phyloP scores from a whole-genome alignment of 495 filamentous ascomycete species.

The Cryomyces minteri region DNA sequence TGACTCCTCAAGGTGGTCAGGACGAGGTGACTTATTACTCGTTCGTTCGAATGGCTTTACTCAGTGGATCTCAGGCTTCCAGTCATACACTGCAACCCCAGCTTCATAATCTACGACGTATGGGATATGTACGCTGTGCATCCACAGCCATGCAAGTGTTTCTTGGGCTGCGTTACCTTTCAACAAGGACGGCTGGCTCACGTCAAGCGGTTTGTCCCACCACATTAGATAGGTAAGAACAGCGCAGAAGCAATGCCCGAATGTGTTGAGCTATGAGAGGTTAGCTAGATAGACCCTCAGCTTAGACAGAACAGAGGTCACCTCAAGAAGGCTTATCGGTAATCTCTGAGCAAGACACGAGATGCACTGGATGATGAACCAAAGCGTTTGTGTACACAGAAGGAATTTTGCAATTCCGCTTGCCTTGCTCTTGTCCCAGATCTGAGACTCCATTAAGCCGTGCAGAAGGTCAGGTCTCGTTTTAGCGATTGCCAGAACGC shows the following conservation, averaged over 20 bases:
- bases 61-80: too few relatives aligned
- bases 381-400: conserved; percentile 17
- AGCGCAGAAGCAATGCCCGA: conserved; percentile 23
- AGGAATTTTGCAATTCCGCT: conserved; percentile 17
- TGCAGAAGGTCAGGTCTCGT: conserved; percentile 6
- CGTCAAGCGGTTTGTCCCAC: conserved; percentile 24
- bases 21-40: too few relatives aligned
- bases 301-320: too few relatives aligned
- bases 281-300: too few relatives aligned
- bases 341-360: conserved; percentile 11
- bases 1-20: too few relatives aligned
- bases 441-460: conserved; percentile 11
- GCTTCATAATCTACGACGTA: too few relatives aligned
- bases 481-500: conserved; percentile 6
- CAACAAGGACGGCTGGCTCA: conserved; percentile 12
- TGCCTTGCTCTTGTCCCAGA: conserved; percentile 25
- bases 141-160: too few relatives aligned
- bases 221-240: conserved; percentile 24
- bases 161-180: too few relatives aligned
- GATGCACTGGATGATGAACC: conserved; percentile 20
- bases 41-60: too few relatives aligned
- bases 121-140: too few relatives aligned
- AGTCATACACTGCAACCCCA: too few relatives aligned
- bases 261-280: conserved; percentile 23
- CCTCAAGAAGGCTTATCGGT: conserved; percentile 21